Evolutionary conservation across 31 red algal species (phyloP).

Genomic region (Endocladia muricata): DNA sequence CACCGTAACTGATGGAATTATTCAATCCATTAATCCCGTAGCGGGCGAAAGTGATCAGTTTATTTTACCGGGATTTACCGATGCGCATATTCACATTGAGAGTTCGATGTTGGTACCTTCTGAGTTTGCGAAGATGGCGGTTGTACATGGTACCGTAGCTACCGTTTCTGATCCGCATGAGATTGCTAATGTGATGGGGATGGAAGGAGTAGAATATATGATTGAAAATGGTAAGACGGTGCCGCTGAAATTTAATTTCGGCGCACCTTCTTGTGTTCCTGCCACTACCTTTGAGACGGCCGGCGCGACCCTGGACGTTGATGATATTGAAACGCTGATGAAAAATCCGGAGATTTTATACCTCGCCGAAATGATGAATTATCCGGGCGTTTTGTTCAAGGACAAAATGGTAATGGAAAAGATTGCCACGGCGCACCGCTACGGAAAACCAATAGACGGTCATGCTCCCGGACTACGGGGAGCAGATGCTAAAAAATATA

Average conservation of each 20-base stretch:
- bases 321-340: neutral
- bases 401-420: neutral
- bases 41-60: too few relatives aligned
- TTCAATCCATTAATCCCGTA: too few relatives aligned
- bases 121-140: neutral
- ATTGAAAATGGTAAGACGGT: neutral
- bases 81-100: slow-evolving; percentile 2
- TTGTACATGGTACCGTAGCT: neutral
- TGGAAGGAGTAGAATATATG: neutral
- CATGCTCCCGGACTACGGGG: neutral
- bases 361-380: slow-evolving; percentile 1
- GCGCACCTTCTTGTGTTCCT: neutral
- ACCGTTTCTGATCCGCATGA: slow-evolving; percentile 1
- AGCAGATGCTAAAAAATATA: neutral
- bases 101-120: slow-evolving; percentile 4
- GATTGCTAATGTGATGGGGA: neutral
- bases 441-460: neutral
- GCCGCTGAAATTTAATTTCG: slow-evolving; percentile 3
- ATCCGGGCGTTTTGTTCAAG: neutral
- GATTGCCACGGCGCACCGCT: neutral
- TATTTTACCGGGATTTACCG: neutral
- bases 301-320: neutral
- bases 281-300: neutral
- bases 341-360: neutral
- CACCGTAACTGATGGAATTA: too few relatives aligned